Conservation (phyloP, 2,329 filamentous ascomycete genomes). For the Aspergillus sp. region DNA sequence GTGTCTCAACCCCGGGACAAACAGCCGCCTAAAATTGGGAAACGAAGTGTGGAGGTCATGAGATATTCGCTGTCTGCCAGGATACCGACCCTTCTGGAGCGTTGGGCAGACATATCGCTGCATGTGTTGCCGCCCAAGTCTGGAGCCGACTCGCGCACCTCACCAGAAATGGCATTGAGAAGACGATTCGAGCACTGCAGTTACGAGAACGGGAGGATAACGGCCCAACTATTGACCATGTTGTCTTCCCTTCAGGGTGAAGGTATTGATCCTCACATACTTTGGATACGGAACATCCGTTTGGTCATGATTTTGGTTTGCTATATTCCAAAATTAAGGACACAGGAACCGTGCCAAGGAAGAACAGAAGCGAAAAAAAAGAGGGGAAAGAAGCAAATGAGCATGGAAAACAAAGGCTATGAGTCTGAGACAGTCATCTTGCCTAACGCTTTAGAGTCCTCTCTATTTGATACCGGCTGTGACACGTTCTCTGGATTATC, state of each 20-base stretch:
- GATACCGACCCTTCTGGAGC: conserved; percentile 14
- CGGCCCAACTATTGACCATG: conserved; percentile 7
- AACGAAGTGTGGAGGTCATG: conserved; percentile 19
- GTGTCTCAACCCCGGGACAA: background rate
- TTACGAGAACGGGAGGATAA: background rate
- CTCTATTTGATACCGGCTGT: background rate
- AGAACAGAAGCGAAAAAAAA: background rate
- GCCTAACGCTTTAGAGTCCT: background rate
- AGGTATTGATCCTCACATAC: background rate
- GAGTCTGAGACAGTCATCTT: background rate
- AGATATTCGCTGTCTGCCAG: conserved; percentile 16
- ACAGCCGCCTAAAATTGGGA: conserved; percentile 19
- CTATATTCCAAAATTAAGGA: background rate
- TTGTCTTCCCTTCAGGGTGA: background rate
- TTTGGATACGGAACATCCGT: background rate
- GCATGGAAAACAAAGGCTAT: background rate
- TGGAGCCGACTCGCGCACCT: conserved; percentile 15
- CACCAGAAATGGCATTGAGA: conserved; percentile 1
- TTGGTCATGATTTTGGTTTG: background rate
- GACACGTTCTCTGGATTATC: background rate
- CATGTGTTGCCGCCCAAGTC: conserved; percentile 28
- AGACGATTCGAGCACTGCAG: background rate
- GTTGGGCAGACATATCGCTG: conserved; percentile 30
- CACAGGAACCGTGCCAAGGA: background rate
- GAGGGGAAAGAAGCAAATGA: background rate